Conservation (phyloP, 139 green algal genomes). For the Zygnema cylindricum region DNA sequence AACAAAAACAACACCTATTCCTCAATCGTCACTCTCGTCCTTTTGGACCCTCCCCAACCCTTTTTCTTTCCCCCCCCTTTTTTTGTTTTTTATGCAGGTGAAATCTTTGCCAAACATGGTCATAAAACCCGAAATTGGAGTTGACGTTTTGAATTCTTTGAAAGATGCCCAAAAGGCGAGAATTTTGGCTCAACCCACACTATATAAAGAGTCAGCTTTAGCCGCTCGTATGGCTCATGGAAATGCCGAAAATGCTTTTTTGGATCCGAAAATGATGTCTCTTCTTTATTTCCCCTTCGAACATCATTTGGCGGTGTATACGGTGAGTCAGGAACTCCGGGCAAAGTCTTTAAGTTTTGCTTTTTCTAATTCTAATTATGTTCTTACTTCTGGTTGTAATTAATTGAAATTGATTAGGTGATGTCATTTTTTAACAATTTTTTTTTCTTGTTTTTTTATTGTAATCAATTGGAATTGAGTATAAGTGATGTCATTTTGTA, state of each 20-base stretch:
- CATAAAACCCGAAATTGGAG: slow-evolving; percentile 6
- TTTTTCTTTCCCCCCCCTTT: too few relatives aligned
- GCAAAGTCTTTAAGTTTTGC: not conserved
- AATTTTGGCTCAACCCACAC: not conserved
- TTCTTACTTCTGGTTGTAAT: not conserved
- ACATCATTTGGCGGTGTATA: slow-evolving; percentile 61
- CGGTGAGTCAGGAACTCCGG: slow-evolving; percentile 5
- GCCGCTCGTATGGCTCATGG: slow-evolving; percentile 3
- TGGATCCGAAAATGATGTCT: slow-evolving; percentile 54
- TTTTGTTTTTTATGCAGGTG: slow-evolving; percentile 25
- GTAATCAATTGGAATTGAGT: not conserved
- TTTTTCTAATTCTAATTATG: not conserved
- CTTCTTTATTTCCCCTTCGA: slow-evolving; percentile 61
- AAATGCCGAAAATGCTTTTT: slow-evolving; percentile 57
- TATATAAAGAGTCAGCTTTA: not conserved
- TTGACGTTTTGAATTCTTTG: not conserved
- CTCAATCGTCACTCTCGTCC: too few relatives aligned
- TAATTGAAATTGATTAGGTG: not conserved
- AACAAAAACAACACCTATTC: too few relatives aligned
- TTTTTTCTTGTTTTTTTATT: not conserved
- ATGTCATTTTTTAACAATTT: not conserved
- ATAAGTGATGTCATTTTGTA: not conserved
- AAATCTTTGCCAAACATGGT: slow-evolving; percentile 35
- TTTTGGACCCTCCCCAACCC: too few relatives aligned
- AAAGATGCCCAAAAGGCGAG: not conserved